These are phyloP conservation scores for Citropsis articulata DNA, from an alignment of 345 rosid species.

Conservation along the genomic window DNA sequence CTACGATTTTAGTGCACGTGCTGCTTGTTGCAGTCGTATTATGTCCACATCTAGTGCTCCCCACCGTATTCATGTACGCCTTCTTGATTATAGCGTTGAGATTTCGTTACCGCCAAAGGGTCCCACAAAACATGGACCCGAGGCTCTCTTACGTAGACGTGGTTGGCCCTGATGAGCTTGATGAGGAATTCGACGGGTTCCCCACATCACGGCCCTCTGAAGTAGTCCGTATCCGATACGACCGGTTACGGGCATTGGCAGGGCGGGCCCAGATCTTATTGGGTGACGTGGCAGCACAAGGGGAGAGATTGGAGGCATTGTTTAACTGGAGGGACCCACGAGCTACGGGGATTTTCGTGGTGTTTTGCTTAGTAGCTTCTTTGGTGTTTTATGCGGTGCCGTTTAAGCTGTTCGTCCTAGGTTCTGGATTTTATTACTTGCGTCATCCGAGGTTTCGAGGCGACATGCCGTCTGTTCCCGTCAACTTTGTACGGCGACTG, in stretches of 20 bases:
- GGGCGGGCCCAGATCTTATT: conserved; percentile 73
- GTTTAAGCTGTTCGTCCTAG: conserved; percentile 56
- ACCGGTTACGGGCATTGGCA: conserved; percentile 74
- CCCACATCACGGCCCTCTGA: conserved; percentile 59
- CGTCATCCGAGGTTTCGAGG: conserved; percentile 88
- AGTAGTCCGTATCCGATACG: conserved; percentile 63
- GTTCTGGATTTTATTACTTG: conserved; percentile 63
- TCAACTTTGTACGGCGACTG: conserved; percentile 77
- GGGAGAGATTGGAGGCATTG: conserved; percentile 76
- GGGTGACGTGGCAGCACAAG: conserved; percentile 87
- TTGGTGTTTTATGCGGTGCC: conserved; percentile 69
- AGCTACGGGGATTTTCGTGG: conserved; percentile 74
- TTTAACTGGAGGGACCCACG: conserved; percentile 88
- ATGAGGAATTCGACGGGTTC: conserved; percentile 85
- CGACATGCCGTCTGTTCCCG: conserved; percentile 75
- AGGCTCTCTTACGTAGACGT: conserved; percentile 63
- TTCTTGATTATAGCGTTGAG: conserved; percentile 54
- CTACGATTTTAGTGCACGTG: conserved; percentile 62
- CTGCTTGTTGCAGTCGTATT: conserved; percentile 62
- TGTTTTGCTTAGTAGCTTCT: conserved; percentile 63
- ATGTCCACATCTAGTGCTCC: conserved; percentile 75
- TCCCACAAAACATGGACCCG: conserved; percentile 55
- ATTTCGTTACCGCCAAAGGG: conserved; percentile 54
- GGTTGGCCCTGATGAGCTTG: conserved; percentile 67
- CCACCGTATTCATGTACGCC: conserved; percentile 83